Base-by-base conservation (phyloP, 2,329 filamentous ascomycete genomes). In the Taxawa tesnikishii region DNA sequence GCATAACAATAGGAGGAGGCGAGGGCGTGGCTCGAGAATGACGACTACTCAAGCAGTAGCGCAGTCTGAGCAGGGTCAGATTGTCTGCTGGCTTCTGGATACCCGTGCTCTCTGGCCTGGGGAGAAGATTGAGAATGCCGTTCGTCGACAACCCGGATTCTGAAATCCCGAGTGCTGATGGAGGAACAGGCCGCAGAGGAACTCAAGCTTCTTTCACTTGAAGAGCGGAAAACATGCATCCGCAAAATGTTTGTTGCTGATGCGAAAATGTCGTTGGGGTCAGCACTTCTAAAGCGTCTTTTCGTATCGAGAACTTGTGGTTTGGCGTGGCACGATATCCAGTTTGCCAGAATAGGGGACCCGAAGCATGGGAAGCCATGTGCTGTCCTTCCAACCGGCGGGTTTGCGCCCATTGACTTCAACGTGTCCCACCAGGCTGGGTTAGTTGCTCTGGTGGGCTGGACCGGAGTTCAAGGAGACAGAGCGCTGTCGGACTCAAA, bases 361-460 rank as follows among this genome's bases (percentile, higher is more conserved):
- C 62, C 58, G 14, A 59, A 59, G 34, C 61, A 67, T 36, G 64
- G 64, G 15, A 68, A 68, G 62, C 60, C 65, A 40, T 54, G 62
- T 51, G 58, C 67, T 34, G 54, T 69, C 44, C 42, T 58, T 37
- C 35, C 57, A 55, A 65, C 48, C 15, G 51, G 51, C 6, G 49
- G 33, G 28, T 58, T 42, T 44, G 57, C 38, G 9, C 46, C 47
- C 16, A 54, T 75, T 23, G 72, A 78, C 40, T 87, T 88, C 65
- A 88, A 88, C 55, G 69, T 87, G 34, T 78, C 73, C 28, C 82
- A 88, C 53, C 82, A 88, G 60, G 77, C 76, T 6, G 81, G 82
- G 2, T 59, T 88, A 11, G 81, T 85, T 0, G 70, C 71, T 2
- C 60, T 87, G 17, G 65, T 79, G 9, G 77, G 76, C 43, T 46